Evolutionary conservation across 1,284 basidiomycete species (phyloP).

Genomic region (Marasmius oreades): DNA sequence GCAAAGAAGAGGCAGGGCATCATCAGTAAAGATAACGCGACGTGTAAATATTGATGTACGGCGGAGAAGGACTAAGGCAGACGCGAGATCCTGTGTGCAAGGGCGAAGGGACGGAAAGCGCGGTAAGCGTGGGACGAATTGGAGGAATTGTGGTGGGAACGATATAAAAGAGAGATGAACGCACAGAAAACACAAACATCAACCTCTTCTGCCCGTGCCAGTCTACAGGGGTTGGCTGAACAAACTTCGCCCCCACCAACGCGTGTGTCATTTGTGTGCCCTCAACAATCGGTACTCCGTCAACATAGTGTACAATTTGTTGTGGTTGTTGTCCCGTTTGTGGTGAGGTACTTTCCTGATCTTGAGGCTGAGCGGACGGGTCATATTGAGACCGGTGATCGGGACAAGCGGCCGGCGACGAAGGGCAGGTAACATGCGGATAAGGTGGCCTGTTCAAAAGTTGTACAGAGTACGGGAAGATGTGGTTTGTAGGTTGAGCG

Average conservation of each 20-base stretch:
- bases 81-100: neutral
- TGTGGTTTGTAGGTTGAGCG: neutral
- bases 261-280: conserved; percentile 38
- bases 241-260: conserved; percentile 44
- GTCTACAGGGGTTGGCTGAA: conserved; percentile 41
- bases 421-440: neutral
- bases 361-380: neutral
- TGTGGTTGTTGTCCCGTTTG: neutral
- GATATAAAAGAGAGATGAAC: conserved; percentile 18
- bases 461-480: neutral
- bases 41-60: neutral
- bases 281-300: conserved; percentile 34
- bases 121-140: neutral
- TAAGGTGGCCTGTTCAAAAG: too few relatives aligned
- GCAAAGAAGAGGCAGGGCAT: neutral
- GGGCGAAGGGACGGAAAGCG: neutral
- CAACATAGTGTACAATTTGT: conserved; percentile 34
- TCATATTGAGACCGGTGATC: neutral
- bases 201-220: conserved; percentile 41
- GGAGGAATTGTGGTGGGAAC: neutral
- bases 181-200: conserved; percentile 55
- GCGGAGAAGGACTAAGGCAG: too few relatives aligned
- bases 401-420: neutral
- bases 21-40: neutral
- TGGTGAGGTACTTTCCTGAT: neutral